Percentiles rank a stretch among this genome's conserved stretches.
Evolutionary conservation across 139 green algal genomes (phyloP).

Genomic region (Yamagishiella unicocca): DNA sequence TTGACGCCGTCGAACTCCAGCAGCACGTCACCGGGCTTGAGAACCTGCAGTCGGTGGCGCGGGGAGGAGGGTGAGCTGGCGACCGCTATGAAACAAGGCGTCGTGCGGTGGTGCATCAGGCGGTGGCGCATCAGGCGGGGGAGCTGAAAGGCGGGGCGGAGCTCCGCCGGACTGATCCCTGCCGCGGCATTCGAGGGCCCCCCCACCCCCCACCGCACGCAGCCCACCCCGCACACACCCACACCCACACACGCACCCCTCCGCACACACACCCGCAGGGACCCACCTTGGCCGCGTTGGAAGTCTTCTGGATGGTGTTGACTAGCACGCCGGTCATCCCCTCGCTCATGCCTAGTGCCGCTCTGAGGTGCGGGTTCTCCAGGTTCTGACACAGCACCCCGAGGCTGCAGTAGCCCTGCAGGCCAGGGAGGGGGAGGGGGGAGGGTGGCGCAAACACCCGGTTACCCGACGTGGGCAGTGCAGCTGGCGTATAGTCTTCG

Average conservation of each 20-base stretch:
- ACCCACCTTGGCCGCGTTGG: conserved; percentile 45
- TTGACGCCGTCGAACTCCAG: conserved; percentile 78
- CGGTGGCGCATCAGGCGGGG: no score
- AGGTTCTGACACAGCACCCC: conserved; percentile 79
- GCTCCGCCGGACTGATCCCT: neutral
- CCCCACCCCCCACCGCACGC: no score
- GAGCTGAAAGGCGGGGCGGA: no score
- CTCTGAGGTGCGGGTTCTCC: conserved; percentile 79
- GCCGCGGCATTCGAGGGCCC: no score
- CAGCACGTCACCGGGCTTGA: conserved; percentile 78
- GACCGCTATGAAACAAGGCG: no score
- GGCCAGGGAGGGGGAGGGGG: no score
- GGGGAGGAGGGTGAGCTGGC: no score
- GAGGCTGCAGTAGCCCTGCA: conserved; percentile 73
- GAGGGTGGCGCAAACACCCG: no score
- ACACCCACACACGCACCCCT: neutral
- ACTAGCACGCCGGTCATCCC: conserved; percentile 76
- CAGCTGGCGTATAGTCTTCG: no score
- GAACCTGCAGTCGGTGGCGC: conserved; percentile 34
- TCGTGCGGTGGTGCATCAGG: no score
- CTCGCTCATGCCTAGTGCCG: conserved; percentile 66
- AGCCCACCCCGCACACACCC: no score
- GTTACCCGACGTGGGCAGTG: no score
- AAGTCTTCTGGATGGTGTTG: conserved; percentile 75
- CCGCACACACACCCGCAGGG: neutral